Conservation (phyloP, 441 rosid species). For the Populus hybrid region DNA sequence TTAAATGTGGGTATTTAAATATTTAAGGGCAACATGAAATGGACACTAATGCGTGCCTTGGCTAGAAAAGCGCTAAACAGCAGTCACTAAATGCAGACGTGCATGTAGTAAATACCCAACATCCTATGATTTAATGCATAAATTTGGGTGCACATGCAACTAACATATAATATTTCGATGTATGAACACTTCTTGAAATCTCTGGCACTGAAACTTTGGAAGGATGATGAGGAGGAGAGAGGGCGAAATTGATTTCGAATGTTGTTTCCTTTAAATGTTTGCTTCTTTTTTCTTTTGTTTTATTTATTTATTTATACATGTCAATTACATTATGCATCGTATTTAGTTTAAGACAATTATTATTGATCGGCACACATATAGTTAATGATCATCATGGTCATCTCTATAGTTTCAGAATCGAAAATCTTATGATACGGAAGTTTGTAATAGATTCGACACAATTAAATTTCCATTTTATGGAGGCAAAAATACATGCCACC, state of each 20-base stretch:
- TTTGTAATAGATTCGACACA: too few species aligned
- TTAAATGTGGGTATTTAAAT: constrained; percentile 30
- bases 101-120: constrained; percentile 49
- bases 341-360: too few species aligned
- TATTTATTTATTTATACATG: not conserved
- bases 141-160: constrained; percentile 37
- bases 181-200: not conserved
- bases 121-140: constrained; percentile 41
- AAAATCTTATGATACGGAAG: too few species aligned
- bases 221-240: not conserved
- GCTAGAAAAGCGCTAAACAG: constrained; percentile 41
- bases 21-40: constrained; percentile 23
- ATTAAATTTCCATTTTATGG: too few species aligned
- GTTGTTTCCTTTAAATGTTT: constrained; percentile 6
- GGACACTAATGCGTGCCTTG: constrained; percentile 26
- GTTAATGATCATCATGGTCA: too few species aligned
- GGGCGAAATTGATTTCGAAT: constrained; percentile 9
- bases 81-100: constrained; percentile 50
- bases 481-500: too few species aligned
- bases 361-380: too few species aligned
- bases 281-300: not conserved
- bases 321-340: not conserved
- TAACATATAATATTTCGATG: constrained; percentile 4
- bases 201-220: constrained; percentile 25
- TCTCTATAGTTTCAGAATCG: too few species aligned